Evolutionary conservation across 257 asterid genomes (phyloP).

Genomic region (Parsonsia alboflavescens): DNA sequence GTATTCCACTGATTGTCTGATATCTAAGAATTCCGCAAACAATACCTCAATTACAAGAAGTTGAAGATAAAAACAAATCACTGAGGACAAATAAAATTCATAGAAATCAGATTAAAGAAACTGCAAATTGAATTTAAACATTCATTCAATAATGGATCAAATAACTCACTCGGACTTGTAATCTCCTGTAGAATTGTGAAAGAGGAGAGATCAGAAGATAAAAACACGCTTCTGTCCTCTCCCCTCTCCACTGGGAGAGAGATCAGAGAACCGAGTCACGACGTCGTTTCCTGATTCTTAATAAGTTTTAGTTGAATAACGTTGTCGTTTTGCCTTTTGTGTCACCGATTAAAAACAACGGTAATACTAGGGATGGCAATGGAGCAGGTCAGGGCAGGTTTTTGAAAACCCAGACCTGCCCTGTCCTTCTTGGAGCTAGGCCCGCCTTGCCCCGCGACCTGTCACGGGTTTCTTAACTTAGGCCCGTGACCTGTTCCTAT

Average conservation of each 20-base stretch:
- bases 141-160: background rate
- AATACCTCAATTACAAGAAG: background rate
- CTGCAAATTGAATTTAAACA: background rate
- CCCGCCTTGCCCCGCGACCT: too few relatives aligned
- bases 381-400: too few relatives aligned
- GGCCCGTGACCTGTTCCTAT: too few relatives aligned
- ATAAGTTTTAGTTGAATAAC: too few relatives aligned
- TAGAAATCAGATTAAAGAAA: background rate
- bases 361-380: too few relatives aligned
- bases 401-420: too few relatives aligned
- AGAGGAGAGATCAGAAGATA: slow-evolving; percentile 21
- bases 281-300: too few relatives aligned
- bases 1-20: background rate
- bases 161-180: slow-evolving; percentile 7
- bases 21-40: background rate
- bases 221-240: background rate
- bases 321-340: too few relatives aligned
- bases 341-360: background rate
- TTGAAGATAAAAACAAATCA: background rate
- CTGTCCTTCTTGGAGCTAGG: too few relatives aligned
- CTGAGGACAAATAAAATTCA: background rate
- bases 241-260: background rate
- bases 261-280: too few relatives aligned
- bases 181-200: background rate
- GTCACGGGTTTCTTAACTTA: too few relatives aligned